Evolutionary conservation across 2,329 filamentous ascomycete species (phyloP).

Genomic region (Ophiostoma novo-ulmi): DNA sequence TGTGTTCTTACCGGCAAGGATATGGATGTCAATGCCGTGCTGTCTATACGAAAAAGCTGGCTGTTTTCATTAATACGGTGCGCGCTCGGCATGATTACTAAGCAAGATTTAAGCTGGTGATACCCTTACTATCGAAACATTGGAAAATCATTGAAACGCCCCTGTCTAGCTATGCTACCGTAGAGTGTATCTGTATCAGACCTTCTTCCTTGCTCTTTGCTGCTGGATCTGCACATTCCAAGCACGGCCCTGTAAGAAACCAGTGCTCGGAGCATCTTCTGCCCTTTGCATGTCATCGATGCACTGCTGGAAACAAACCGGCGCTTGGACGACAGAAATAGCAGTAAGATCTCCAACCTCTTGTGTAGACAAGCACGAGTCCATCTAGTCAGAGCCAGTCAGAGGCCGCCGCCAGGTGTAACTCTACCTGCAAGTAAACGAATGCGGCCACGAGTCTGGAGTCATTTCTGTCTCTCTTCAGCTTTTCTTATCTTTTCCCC

Average conservation of each 20-base stretch:
- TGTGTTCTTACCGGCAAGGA: background rate
- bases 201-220: background rate
- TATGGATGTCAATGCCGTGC: background rate
- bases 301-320: constrained; percentile 1
- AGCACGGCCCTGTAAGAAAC: background rate
- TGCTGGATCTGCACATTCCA: constrained; percentile 3
- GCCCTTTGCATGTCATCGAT: constrained; percentile 6
- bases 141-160: background rate
- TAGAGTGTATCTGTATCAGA: background rate
- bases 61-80: background rate
- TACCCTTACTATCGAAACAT: background rate
- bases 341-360: background rate
- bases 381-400: background rate
- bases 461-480: background rate
- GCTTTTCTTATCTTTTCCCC: background rate
- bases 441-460: background rate
- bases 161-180: background rate
- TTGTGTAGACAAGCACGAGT: background rate
- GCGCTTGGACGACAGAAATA: constrained; percentile 13
- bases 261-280: constrained; percentile 9
- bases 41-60: background rate
- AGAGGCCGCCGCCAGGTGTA: constrained; percentile 8
- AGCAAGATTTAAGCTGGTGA: background rate
- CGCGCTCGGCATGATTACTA: background rate
- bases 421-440: background rate